phyloP scores from a whole-genome alignment of 768 basidiomycete genomes.

The Amanita pallidorosea region DNA sequence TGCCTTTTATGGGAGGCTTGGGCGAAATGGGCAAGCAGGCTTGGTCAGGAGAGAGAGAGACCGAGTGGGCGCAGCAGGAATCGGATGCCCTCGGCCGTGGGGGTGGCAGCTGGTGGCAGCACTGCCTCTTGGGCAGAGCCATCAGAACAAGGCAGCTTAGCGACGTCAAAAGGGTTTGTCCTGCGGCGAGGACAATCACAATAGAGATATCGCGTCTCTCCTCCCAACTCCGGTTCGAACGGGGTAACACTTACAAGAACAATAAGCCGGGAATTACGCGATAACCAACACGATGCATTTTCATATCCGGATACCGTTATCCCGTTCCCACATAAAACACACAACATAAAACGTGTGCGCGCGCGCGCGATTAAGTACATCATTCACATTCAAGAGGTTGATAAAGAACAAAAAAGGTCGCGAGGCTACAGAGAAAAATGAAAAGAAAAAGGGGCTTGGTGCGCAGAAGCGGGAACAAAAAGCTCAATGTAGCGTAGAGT shows the following conservation, averaged over 20 bases:
- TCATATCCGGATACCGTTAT: background rate
- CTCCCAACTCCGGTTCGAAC: too few relatives aligned
- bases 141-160: background rate
- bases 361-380: conserved; percentile 1
- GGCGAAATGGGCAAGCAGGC: too few relatives aligned
- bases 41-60: too few relatives aligned
- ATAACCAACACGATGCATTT: background rate
- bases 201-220: too few relatives aligned
- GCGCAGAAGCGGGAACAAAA: background rate
- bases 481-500: background rate
- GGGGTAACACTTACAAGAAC: background rate
- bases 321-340: background rate
- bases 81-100: too few relatives aligned
- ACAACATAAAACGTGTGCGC: background rate
- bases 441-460: background rate
- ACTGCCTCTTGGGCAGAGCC: background rate
- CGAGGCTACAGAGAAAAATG: background rate
- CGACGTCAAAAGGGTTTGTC: too few relatives aligned
- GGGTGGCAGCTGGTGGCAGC: too few relatives aligned
- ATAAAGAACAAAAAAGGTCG: background rate
- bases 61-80: too few relatives aligned
- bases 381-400: conserved; percentile 1
- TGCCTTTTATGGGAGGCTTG: background rate
- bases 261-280: background rate
- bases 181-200: too few relatives aligned